Conservation (phyloP, 768 basidiomycete genomes). For the Tephrocybe sp. region DNA sequence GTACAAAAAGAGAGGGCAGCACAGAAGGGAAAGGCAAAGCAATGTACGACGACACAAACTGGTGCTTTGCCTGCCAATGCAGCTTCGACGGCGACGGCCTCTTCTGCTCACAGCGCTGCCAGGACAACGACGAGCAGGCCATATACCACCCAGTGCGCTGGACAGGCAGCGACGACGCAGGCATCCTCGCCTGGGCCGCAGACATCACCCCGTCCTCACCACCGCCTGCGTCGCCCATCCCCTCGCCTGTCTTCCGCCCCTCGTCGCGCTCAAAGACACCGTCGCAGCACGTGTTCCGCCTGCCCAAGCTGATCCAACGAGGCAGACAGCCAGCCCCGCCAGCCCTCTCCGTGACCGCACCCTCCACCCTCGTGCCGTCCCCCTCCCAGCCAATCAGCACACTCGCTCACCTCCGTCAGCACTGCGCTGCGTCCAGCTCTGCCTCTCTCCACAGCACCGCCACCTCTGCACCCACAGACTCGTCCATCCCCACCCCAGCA, state of each 20-base stretch:
- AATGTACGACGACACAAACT: constrained; percentile 58
- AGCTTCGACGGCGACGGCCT: constrained; percentile 44
- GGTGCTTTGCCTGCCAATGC: constrained; percentile 66
- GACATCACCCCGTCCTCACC: constrained; percentile 31
- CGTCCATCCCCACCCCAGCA: constrained; percentile 53
- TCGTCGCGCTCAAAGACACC: background rate
- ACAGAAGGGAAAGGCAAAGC: background rate
- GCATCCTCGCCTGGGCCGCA: constrained; percentile 49
- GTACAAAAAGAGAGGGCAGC: constrained; percentile 4
- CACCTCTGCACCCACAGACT: constrained; percentile 41
- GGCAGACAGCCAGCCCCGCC: constrained; percentile 42
- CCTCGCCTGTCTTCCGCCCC: constrained; percentile 14
- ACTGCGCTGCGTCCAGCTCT: constrained; percentile 20
- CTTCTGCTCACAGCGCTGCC: constrained; percentile 49
- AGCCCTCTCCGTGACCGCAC: constrained; percentile 45
- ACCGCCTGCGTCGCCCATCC: constrained; percentile 11
- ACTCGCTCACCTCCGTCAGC: constrained; percentile 32
- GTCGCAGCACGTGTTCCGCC: constrained; percentile 6
- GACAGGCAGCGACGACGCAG: constrained; percentile 38
- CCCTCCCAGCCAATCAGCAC: constrained; percentile 29
- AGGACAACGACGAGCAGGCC: constrained; percentile 24
- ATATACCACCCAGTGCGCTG: constrained; percentile 28
- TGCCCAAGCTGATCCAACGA: constrained; percentile 39
- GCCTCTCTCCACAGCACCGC: constrained; percentile 32
- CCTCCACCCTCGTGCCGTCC: constrained; percentile 26